phyloP scores from a whole-genome alignment of 257 asterid genomes.

The Henckelia pumila region DNA sequence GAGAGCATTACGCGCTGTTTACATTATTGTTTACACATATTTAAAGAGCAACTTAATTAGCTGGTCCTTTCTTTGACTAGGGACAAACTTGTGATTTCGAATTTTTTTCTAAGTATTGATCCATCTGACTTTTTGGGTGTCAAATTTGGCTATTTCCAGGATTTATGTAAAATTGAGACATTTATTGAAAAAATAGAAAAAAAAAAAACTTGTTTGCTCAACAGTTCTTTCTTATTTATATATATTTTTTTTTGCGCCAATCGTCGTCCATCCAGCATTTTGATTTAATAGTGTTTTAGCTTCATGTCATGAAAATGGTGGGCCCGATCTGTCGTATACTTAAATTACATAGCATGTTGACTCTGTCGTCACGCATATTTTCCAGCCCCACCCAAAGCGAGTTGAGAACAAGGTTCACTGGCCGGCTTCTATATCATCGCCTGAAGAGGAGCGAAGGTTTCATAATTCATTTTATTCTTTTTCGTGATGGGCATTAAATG shows the following conservation, averaged over 20 bases:
- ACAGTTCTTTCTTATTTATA: too few species aligned
- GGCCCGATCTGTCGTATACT: neutral
- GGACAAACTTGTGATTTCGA: neutral
- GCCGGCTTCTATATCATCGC: neutral
- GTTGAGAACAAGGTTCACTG: neutral
- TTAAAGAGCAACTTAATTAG: conserved; percentile 22
- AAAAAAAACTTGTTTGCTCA: neutral
- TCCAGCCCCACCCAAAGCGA: neutral
- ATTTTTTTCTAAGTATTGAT: conserved; percentile 8
- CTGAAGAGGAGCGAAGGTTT: neutral
- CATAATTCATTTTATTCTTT: conserved; percentile 3
- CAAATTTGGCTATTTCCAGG: conserved; percentile 25
- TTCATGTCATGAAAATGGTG: neutral
- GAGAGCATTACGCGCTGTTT: neutral
- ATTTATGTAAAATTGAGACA: conserved; percentile 2
- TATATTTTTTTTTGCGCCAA: too few species aligned
- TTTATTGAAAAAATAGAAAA: too few species aligned
- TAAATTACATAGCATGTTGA: neutral
- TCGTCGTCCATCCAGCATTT: neutral
- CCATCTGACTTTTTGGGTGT: conserved; percentile 23
- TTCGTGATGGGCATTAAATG: neutral
- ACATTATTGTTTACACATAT: neutral
- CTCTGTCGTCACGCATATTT: neutral
- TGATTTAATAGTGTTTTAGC: too few species aligned
- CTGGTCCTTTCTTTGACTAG: conserved; percentile 16